Evolutionary conservation across 108 stramenopile genomes (phyloP), one percentile per base, ranked within the genome.

Genomic region (Seminavis robusta): DNA sequence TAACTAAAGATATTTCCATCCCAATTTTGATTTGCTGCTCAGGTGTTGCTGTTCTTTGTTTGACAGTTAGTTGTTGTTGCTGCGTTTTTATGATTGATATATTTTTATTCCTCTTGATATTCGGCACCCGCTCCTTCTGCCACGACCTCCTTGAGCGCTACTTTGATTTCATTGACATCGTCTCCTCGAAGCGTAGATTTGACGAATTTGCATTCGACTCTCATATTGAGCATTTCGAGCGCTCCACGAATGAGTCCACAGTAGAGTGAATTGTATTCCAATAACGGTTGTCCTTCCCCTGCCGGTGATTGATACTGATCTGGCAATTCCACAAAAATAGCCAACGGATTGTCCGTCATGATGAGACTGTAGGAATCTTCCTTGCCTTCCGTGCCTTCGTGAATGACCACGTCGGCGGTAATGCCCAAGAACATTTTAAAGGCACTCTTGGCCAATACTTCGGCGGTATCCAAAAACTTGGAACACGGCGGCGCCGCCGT

Each of bases 341-440:
- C 61, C 26, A 98, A 68, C 7, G 97, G 97, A 76, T 98, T 98
- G 25, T 97, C 94, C 28, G 74, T 61, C 29, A 98, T 69, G 29
- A 80, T 60, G 29, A 98, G 69, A 25, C 76, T 76, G 59, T 91
- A 98, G 16, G 71, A 65, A 2, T 73, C 69, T 17, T 79, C 78
- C n/a, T n/a, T n/a, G n/a, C n/a, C n/a, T n/a, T n/a, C n/a, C n/a
- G n/a, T n/a, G 21, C 86, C 71, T 43, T 62, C 69, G 65, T 84
- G 85, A 33, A 61, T 66, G n/a, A 59, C 59, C 17, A 95, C 94
- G 17, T 97, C 96, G 34, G 71, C 83, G 3, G 59, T 72, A 6
- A 96, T 72, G 6, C 96, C 96, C 33, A 98, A 65, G 50, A 98
- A 97, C 98, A 98, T 97, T 58, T 86, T 81, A 52, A 97, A 94